Evolutionary conservation across 1,284 basidiomycete genomes (phyloP).

Genomic region (Chondrostereum purpureum): DNA sequence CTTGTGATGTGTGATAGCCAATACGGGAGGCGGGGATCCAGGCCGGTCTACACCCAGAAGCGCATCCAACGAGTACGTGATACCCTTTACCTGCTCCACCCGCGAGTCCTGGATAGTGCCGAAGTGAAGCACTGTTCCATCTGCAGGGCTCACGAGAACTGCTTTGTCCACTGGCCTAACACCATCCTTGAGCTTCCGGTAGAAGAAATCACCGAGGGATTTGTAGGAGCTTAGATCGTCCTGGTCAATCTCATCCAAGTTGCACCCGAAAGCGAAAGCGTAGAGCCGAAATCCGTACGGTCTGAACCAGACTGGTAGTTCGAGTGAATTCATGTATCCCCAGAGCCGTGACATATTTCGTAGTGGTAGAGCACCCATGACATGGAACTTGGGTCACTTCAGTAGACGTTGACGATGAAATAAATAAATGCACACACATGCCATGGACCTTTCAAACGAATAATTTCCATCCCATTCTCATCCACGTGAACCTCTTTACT

Average conservation of each 20-base stretch:
- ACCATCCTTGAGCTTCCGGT: slow-evolving; percentile 81
- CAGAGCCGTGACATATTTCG: slow-evolving; percentile 92
- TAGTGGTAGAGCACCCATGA: slow-evolving; percentile 90
- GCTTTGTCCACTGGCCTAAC: slow-evolving; percentile 76
- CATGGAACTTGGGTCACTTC: slow-evolving; percentile 66
- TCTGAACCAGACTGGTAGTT: slow-evolving; percentile 92
- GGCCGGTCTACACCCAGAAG: slow-evolving; percentile 73
- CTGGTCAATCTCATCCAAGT: slow-evolving; percentile 86
- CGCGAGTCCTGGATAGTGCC: slow-evolving; percentile 78
- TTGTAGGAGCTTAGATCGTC: slow-evolving; percentile 75
- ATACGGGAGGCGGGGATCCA: slow-evolving; percentile 33
- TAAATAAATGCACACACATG: slow-evolving; percentile 55
- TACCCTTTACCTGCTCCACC: slow-evolving; percentile 97
- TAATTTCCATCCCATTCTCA: slow-evolving; percentile 60
- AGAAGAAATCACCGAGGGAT: slow-evolving; percentile 92
- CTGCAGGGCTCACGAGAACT: slow-evolving; percentile 86
- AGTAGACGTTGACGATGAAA: slow-evolving; percentile 7
- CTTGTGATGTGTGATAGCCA: slow-evolving; percentile 37
- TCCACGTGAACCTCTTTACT: slow-evolving; percentile 67
- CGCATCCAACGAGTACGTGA: slow-evolving; percentile 93
- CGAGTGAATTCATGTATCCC: slow-evolving; percentile 91
- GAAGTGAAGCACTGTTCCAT: slow-evolving; percentile 90
- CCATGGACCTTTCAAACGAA: slow-evolving; percentile 89
- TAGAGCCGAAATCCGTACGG: slow-evolving; percentile 87
- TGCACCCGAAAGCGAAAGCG: slow-evolving; percentile 85